Conservation (phyloP, 345 rosid species). For the Laguncularia racemosa region DNA sequence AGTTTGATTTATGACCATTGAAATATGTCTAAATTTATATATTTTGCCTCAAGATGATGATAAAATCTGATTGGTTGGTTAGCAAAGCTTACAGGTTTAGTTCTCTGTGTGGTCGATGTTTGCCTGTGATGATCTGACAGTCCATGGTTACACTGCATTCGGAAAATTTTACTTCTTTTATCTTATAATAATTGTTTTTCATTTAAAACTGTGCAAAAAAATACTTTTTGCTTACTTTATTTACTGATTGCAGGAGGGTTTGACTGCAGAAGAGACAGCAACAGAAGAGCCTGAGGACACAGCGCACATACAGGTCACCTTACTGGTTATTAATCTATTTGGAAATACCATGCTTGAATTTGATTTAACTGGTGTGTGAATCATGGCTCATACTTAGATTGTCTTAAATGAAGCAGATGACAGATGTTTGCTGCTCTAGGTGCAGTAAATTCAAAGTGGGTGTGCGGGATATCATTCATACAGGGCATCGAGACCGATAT, state of each 20-base stretch:
- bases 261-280: constrained; percentile 76
- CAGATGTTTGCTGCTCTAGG: constrained; percentile 77
- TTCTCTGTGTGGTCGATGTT: no score
- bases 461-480: constrained; percentile 87
- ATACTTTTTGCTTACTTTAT: not conserved
- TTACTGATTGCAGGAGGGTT: constrained; percentile 60
- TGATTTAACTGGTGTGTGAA: not conserved
- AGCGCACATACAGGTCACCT: constrained; percentile 66
- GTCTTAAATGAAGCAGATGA: constrained; percentile 27
- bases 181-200: not conserved
- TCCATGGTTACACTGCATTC: no score
- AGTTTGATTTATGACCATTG: not conserved
- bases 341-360: no score
- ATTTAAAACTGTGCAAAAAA: not conserved
- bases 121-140: no score
- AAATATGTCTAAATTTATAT: not conserved
- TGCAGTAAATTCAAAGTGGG: constrained; percentile 73
- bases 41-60: no score
- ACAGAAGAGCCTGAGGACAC: constrained; percentile 82
- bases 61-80: no score
- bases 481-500: constrained; percentile 92
- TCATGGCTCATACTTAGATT: not conserved
- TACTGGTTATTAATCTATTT: not conserved
- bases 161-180: no score
- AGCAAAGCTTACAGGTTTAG: no score